Percentiles rank a stretch among this genome's conserved stretches.
These are phyloP conservation scores for Coemansia sp. DNA, from an alignment of 192 early-diverging fungal genomes.

Conservation along the genomic window DNA sequence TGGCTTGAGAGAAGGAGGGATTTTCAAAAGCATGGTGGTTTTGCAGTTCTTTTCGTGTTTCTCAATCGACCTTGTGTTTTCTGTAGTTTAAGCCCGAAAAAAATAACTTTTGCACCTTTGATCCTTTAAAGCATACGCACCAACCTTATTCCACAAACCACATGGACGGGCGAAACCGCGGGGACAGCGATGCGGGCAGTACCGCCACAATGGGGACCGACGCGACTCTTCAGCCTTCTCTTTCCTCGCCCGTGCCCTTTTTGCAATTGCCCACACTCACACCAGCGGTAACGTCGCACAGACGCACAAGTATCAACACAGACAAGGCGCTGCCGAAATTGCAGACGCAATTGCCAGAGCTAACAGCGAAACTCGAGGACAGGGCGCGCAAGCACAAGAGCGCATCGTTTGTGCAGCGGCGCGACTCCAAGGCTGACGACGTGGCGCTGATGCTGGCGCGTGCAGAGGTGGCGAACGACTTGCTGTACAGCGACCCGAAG, in stretches of 20 bases:
- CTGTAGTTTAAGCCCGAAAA: no score
- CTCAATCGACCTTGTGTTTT: no score
- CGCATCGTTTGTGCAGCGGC: background rate
- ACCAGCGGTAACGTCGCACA: background rate
- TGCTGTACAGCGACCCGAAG: slow-evolving; percentile 40
- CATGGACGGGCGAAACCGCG: slow-evolving; percentile 10
- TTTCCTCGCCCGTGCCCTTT: background rate
- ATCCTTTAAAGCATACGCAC: no score
- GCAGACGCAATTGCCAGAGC: background rate
- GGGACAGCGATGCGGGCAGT: slow-evolving; percentile 5
- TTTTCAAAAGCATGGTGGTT: no score
- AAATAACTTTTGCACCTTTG: no score
- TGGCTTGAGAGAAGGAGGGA: no score
- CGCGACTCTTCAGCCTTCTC: background rate
- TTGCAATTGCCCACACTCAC: slow-evolving; percentile 4
- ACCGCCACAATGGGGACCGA: background rate
- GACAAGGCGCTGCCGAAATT: background rate
- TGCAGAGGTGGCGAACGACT: slow-evolving; percentile 43
- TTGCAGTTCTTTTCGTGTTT: no score
- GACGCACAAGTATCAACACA: slow-evolving; percentile 5
- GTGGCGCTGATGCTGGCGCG: slow-evolving; percentile 35
- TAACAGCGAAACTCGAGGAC: background rate
- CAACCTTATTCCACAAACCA: no score
- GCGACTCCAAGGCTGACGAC: slow-evolving; percentile 8
- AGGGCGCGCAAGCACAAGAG: background rate